Evolutionary conservation across 371 early-diverging fungal species (phyloP), one percentile per base, ranked within the genome.

Genomic region (Parasitella parasitica): DNA sequence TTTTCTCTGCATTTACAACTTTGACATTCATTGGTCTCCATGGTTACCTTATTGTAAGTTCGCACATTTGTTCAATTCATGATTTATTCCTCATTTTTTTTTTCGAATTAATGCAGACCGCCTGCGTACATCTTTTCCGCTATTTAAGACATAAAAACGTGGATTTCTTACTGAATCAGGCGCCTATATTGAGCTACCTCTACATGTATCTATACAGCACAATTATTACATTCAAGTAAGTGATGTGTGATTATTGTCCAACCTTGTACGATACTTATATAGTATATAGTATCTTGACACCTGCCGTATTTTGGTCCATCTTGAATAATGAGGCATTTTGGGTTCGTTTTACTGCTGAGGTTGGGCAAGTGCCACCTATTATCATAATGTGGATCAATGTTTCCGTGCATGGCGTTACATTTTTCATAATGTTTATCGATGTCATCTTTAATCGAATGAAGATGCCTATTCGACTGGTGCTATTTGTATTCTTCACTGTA

Each of bases 241-340:
- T 41, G 18, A 41, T 41, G 0, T n/a, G n/a, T n/a, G n/a, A n/a
- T n/a, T n/a, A n/a, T n/a, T n/a, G n/a, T n/a, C 6, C 18, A 41
- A 9, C 38, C 15, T 37, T 0, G n/a, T 37, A 4, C n/a, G 3
- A 32, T 18, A 41, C 0, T 18, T 18, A 16, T 18, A 2, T 16
- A 11, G 2, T 6, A 0, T 32, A 26, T 11, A 80, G 81, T 28
- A 72, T 86, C 35, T 61, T 84, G 12, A 84, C 84, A 18, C 86
- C 86, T 20, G 72, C 84, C 51, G 80, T 86, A 13, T 86, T 71
- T 57, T 86, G 86, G 86, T 60, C 75, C 1, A 16, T 54, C 75
- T 61, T 61, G 69, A 57, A 48, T 24, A 26, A n/a, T n/a, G n/a
- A n/a, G n/a, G n/a, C n/a, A n/a, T n/a, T n/a, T n/a, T n/a, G n/a